These are phyloP conservation scores for Punica granatum DNA, from an alignment of 345 rosid genomes.

Conservation along the genomic window DNA sequence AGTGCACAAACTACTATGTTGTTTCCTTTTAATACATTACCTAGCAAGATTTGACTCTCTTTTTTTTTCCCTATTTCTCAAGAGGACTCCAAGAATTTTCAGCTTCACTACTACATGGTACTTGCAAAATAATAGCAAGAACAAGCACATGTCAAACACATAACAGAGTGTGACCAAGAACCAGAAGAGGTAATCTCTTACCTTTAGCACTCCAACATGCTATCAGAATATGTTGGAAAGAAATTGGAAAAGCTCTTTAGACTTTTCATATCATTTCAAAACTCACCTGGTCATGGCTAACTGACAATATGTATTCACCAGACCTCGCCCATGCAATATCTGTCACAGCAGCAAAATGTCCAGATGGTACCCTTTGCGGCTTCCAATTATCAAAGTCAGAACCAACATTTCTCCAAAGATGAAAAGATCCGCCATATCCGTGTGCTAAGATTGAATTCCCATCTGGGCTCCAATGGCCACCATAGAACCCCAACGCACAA, in stretches of 20 bases:
- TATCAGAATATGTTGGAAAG: no score
- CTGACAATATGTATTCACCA: constrained; percentile 72
- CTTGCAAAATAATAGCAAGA: no score
- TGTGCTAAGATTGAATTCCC: constrained; percentile 69
- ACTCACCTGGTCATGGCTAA: constrained; percentile 88
- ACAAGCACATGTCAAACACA: background rate
- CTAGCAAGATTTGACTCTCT: background rate
- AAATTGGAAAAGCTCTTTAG: background rate
- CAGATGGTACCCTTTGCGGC: constrained; percentile 82
- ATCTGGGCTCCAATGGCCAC: constrained; percentile 89
- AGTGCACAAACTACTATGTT: background rate
- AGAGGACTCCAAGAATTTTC: background rate
- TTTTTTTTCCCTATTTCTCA: background rate
- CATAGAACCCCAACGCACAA: constrained; percentile 95
- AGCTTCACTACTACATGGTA: no score
- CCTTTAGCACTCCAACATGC: no score
- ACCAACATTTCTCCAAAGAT: constrained; percentile 79
- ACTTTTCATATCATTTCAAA: background rate
- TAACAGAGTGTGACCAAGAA: background rate
- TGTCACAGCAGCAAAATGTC: constrained; percentile 79
- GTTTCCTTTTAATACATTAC: background rate
- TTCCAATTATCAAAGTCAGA: constrained; percentile 63
- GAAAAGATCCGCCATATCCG: constrained; percentile 92
- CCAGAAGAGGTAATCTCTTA: no score
- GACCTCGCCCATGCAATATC: constrained; percentile 77